Base-by-base conservation (phyloP, 345 rosid genomes). In the Pistacia vera region DNA sequence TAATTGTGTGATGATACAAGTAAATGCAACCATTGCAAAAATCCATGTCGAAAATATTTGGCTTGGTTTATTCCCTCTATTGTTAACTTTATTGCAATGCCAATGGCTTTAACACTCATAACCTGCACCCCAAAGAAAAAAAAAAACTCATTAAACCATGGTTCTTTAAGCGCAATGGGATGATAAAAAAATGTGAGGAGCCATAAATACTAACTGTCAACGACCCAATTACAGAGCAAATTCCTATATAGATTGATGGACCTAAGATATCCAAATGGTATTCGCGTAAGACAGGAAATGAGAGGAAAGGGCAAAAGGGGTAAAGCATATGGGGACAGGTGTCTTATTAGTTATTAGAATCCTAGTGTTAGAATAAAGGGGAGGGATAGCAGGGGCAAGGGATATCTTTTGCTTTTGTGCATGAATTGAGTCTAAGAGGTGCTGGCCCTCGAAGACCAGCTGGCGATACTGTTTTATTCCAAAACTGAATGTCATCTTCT, bases 41-140 rank as follows among this genome's bases (percentile, higher is more conserved):
- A 90, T 83, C 97, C 97, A 92, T 0, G 94, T 86, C 79, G 90
- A 56, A 83, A 83, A 80, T 86, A 88, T 59, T 73, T 82, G 66
- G 87, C 85, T 79, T 92, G 97, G 81, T 88, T 85, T 52, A 70
- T 74, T 70, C 97, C 97, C 73, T 87, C 93, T 64, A 90, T 12
- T 58, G 94, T 89, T 70, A 92, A 85, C 73, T 92, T 82, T 83
- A 92, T 90, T 16, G 94, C 97, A 79, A 92, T 92, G 49, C 97
- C 97, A 22, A 92, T 83, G 62, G 97, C 97, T 80, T 92, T 92
- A 70, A 92, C 79, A 72, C 97, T 92, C 94, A 92, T 90, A 54
- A 92, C 97, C 97, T 92, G 85, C 68, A 70, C 78, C 76, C 70
- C 70, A 46, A 61, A 67, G 30, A 13, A 44, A 41, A 14, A 35